Conservation (phyloP, 352 stramenopile genomes). For the Globisporangium rhizosaccharum region DNA sequence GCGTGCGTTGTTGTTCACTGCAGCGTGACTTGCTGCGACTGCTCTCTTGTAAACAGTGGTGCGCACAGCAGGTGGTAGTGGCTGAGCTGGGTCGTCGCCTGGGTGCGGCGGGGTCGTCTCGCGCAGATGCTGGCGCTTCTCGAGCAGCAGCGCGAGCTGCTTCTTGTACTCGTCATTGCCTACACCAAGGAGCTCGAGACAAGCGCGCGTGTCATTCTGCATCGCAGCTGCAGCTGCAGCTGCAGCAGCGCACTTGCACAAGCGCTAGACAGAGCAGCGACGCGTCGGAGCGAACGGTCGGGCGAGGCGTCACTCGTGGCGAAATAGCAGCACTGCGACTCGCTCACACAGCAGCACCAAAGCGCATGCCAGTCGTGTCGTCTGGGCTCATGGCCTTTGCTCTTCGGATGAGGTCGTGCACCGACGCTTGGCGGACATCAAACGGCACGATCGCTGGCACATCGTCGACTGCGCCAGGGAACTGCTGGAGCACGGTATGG, state of each 20-base stretch:
- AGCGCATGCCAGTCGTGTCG: conserved; percentile 25
- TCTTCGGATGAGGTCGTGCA: conserved; percentile 36
- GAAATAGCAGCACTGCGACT: no score
- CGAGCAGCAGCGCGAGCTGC: conserved; percentile 31
- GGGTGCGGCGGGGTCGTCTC: conserved; percentile 5
- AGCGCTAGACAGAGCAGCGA: no score
- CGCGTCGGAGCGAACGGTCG: not conserved
- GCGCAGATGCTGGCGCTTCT: conserved; percentile 31
- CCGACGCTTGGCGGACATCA: conserved; percentile 28
- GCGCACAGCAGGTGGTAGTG: no score
- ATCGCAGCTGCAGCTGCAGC: conserved; percentile 14
- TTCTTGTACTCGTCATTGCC: conserved; percentile 41
- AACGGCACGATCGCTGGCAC: conserved; percentile 26
- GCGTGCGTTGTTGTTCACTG: no score
- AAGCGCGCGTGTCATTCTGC: conserved; percentile 36
- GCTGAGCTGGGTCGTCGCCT: no score
- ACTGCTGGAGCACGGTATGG: conserved; percentile 24
- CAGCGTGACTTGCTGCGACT: no score
- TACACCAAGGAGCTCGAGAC: conserved; percentile 12
- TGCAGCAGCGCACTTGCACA: no score
- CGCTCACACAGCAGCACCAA: conserved; percentile 5
- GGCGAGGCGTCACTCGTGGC: no score
- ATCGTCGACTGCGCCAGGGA: conserved; percentile 35
- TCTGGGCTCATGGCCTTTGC: conserved; percentile 17
- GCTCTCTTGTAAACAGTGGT: no score